These are phyloP conservation scores for Coniochaeta ligniaria DNA, from an alignment of 2,329 filamentous ascomycete genomes.

Conservation along the genomic window DNA sequence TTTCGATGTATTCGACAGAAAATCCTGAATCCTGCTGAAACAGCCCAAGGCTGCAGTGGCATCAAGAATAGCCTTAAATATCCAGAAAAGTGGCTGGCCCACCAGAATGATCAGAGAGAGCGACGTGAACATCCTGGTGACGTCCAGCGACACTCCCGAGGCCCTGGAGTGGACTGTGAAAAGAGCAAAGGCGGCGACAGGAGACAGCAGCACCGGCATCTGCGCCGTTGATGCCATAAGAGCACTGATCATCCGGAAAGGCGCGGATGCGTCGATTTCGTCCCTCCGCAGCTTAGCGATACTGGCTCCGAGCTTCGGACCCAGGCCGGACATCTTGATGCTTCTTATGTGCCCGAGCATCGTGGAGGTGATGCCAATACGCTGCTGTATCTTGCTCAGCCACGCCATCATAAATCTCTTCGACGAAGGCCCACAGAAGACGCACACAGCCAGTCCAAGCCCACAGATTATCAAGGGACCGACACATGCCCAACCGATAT, in stretches of 20 bases:
- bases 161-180: not conserved
- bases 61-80: not conserved
- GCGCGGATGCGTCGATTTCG: conserved; percentile 14
- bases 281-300: conserved; percentile 18
- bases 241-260: not conserved
- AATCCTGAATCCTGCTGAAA: not conserved
- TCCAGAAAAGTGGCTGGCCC: not conserved
- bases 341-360: conserved; percentile 37
- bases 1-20: not conserved
- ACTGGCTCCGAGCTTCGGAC: conserved; percentile 12
- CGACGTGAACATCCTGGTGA: not conserved
- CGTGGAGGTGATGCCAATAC: conserved; percentile 30
- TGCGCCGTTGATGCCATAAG: not conserved
- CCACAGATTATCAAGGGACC: conserved; percentile 15
- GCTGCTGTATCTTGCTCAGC: conserved; percentile 34
- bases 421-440: not conserved
- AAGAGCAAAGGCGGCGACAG: not conserved
- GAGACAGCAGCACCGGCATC: not conserved
- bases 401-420: conserved; percentile 21
- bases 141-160: not conserved
- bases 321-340: conserved; percentile 34
- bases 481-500: conserved; percentile 18
- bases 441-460: not conserved
- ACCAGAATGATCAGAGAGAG: not conserved
- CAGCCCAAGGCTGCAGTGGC: not conserved